Base-by-base conservation (phyloP, 345 rosid species). In the Gossypium bickii region DNA sequence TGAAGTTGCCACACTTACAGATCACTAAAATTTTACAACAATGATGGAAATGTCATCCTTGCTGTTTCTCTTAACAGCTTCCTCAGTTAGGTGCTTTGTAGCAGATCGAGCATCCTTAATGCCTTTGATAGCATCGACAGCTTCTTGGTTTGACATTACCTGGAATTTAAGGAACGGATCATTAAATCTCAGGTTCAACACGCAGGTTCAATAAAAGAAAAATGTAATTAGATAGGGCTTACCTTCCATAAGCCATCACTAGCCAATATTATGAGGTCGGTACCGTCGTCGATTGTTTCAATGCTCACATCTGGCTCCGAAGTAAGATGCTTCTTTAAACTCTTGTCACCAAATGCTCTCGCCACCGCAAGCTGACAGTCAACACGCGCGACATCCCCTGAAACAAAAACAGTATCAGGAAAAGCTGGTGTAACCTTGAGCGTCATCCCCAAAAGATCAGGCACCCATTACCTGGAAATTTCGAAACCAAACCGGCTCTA, bases 161-260 rank as follows among this genome's bases (percentile, higher is more conserved):
- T 20, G 20, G 0, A 20, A 20, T 20, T 20, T 20, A 20, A 20
- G 20, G 20, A 20, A 20, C 0, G 20, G 20, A 20, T 0, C 20
- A 20, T 20, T 20, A 20, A 20, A 20, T 20, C 20, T 20, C 20
- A 20, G 20, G 20, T 20, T 20, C 20, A 20, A 20, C 20, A 20
- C 0, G 20, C 20, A 20, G 20, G 44, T 72, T 12, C 41, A 27
- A 10, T 29, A 27, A 29, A 25, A 74, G 61, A 62, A 22, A 2
- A 49, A 48, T 20, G 72, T 11, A 20, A 9, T 24, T 12, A 25
- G 22, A 34, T 17, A 45, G 34, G 11, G 71, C 66, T 53, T 8
- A 93, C 99, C 96, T 89, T 91, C 98, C 98, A 95, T 16, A 95
- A 79, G 7, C 98, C 98, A 77, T 95, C 97, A 78, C 99, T 94